phyloP scores from a whole-genome alignment of 2,329 filamentous ascomycete species.

The Colletotrichum gigasporum region DNA sequence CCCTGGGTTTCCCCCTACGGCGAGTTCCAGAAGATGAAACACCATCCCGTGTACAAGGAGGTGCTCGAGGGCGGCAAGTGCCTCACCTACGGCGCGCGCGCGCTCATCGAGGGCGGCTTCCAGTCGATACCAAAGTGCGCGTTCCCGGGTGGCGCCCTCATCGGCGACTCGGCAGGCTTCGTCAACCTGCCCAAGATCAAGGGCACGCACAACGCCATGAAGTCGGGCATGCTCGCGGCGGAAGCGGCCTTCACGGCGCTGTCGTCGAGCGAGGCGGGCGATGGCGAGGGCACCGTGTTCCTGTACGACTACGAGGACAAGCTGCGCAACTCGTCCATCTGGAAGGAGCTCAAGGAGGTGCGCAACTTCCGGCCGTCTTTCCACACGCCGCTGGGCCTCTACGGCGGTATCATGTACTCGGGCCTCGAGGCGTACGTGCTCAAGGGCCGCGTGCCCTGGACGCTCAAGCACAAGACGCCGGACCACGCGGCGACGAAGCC shows the following conservation, averaged over 20 bases:
- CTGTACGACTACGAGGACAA: slow-evolving; percentile 93
- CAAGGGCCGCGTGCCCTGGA: slow-evolving; percentile 90
- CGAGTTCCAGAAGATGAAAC: slow-evolving; percentile 99
- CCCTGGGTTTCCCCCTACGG: slow-evolving; percentile 95
- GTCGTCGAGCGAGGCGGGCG: slow-evolving; percentile 42
- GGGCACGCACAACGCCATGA: slow-evolving; percentile 97
- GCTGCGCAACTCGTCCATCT: slow-evolving; percentile 86
- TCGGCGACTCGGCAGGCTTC: slow-evolving; percentile 96
- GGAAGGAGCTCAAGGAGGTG: slow-evolving; percentile 93
- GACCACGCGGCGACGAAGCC: slow-evolving; percentile 83
- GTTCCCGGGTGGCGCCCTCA: slow-evolving; percentile 94
- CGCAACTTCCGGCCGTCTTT: slow-evolving; percentile 98
- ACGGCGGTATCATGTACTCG: slow-evolving; percentile 91
- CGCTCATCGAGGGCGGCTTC: slow-evolving; percentile 93
- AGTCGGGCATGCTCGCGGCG: slow-evolving; percentile 94
- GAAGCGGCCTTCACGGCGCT: slow-evolving; percentile 89
- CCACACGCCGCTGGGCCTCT: slow-evolving; percentile 85
- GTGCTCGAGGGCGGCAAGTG: slow-evolving; percentile 97
- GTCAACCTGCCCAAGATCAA: slow-evolving; percentile 99
- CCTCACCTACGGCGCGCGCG: slow-evolving; percentile 93
- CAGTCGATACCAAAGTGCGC: slow-evolving; percentile 97
- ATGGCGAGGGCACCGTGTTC: slow-evolving; percentile 78
- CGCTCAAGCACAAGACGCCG: slow-evolving; percentile 81
- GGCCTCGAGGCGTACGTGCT: slow-evolving; percentile 90
- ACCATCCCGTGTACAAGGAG: slow-evolving; percentile 88